Base-by-base conservation (phyloP, 2,329 filamentous ascomycete genomes). In the Triangularia verruculosa region DNA sequence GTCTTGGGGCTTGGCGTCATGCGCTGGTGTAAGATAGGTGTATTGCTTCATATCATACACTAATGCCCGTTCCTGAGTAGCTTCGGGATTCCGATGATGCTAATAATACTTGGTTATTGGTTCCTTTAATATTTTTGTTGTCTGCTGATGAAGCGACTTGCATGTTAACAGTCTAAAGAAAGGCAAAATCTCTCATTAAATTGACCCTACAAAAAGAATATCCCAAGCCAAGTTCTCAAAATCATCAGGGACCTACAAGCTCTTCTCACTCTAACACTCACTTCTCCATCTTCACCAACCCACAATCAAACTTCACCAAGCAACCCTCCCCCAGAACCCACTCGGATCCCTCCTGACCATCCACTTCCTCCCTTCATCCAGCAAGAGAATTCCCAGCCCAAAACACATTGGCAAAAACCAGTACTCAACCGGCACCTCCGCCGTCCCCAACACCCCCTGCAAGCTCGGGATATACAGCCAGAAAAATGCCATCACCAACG, bases 361-460 rank as follows among this genome's bases (percentile, higher is more conserved):
- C 60, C 78, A 88, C 74, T 92, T 91, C 65, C 89, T 82, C 11
- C 70, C 77, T 75, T 92, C 90, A 71, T 93, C 89, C 17, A 91
- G 72, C 9, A 86, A 70, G 58, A 92, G 72, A 39, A 91, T 79
- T 0, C 78, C 86, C 24, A 89, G 66, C 0, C 90, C 91, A 74
- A 93, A 92, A 0, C 86, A 83, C 72, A 90, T 86, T 0, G 91
- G 90, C 57, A 94, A 72, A 73, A 94, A 93, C 84, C 88, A 94
- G 71, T 93, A 80, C 74, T 90, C 89, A 0, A 87, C 85, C 0
- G 90, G 89, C 0, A 93, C 86, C 0, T 77, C 72, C 0, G 84
- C 81, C 0, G 89, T 92, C 17, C 76, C 82, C 1, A 92, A 77
- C 1, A 85, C 80, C 1, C 73, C 71, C 73, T 91, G 88, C 28